These are phyloP conservation scores for Paratrypanosoma confusum DNA, from an alignment of 208 protist genomes.

Conservation along the genomic window DNA sequence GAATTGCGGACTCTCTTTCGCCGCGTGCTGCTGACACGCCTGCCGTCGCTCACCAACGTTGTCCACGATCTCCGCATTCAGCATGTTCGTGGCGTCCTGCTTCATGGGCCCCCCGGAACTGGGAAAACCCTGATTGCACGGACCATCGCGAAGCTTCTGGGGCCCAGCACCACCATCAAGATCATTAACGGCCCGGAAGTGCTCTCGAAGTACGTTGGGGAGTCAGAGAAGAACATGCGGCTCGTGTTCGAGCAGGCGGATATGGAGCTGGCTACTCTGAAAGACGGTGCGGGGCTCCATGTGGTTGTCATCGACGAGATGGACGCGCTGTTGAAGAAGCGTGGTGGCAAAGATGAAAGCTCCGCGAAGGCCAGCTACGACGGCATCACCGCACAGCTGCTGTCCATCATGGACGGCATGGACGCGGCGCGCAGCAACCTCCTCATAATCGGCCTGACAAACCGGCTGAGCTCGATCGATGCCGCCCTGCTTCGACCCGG, in stretches of 20 bases:
- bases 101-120: constrained; percentile 98
- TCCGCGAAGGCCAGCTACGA: constrained; percentile 93
- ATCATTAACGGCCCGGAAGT: constrained; percentile 96
- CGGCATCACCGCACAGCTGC: constrained; percentile 98
- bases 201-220: constrained; percentile 98
- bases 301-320: constrained; percentile 99
- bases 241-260: constrained; percentile 87
- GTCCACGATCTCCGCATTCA: constrained; percentile 77
- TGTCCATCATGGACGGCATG: constrained; percentile 92
- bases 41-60: constrained; percentile 75
- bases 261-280: constrained; percentile 1
- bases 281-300: constrained; percentile 87
- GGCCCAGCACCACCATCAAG: constrained; percentile 58
- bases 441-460: constrained; percentile 91
- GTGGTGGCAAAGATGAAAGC: constrained; percentile 88
- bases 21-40: constrained; percentile 96
- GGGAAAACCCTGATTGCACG: constrained; percentile 99
- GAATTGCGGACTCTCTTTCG: constrained; percentile 96
- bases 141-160: constrained; percentile 96
- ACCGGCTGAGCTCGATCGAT: constrained; percentile 85
- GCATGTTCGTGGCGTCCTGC: constrained; percentile 97
- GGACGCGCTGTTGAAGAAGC: constrained; percentile 96
- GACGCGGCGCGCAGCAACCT: constrained; percentile 75
- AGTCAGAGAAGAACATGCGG: constrained; percentile 98
- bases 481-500: constrained; percentile 87